Evolutionary conservation across 169 alveolate species (phyloP), one percentile per base, ranked within the genome.

Genomic region (Nephromyces sp.): DNA sequence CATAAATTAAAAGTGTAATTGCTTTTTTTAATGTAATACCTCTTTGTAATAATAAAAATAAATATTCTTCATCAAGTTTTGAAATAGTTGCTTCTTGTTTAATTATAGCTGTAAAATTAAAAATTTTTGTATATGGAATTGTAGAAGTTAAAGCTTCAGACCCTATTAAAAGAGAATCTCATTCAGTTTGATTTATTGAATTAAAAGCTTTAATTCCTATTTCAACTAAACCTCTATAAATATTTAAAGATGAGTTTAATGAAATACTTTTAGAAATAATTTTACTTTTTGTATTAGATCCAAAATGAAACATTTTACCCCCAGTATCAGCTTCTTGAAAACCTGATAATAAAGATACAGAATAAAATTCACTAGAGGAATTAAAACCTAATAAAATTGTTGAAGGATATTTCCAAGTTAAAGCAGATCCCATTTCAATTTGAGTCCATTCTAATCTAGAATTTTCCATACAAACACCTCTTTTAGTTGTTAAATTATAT

Each of bases 401-500:
- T 34, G 68, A 53, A 0, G 80, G 80, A 35, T 66, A 72, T 78
- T 52, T 78, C 52, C 77, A 72, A 6, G 77, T 66, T 30, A 72
- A 43, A 6, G 67, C 57, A 2, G 77, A 52, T 24, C 84, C 77
- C 3, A 30, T 66, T 71, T 78, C 80, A 22, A 72, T 35, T 66
- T 72, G 77, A 3, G 68, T 28, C 68, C 77, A 72, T 4, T 43
- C 34, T 66, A 71, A 53, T n/a, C 15, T 8, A 22, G 74, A 29
- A 4, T 51, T 32, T 3, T 72, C 63, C 0, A 8, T n/a, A 22
- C 81, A 72, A 24, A 8, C 25, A 2, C 80, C 77, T 43, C 84
- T 21, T 65, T 78, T 66, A n/a, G 80, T 65, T n/a, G 77, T 74
- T 32, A 78, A 65, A 52, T 78, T 78, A 31, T 71, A 73, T n/a